phyloP scores from a whole-genome alignment of 2,329 filamentous ascomycete genomes.

The Epichloe baconii region DNA sequence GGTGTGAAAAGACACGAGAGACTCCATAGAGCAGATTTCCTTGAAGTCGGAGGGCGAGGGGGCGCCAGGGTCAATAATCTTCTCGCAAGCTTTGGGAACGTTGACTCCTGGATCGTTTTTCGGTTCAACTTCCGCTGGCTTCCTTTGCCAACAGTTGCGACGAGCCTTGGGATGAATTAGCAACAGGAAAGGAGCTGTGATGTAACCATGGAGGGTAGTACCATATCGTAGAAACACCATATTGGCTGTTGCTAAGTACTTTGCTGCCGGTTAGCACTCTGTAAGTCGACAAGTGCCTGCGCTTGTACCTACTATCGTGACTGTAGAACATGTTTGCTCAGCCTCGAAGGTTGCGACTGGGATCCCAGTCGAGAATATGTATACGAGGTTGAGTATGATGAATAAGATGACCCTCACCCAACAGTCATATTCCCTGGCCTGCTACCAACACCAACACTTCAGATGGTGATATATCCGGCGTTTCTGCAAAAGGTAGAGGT shows the following conservation, averaged over 20 bases:
- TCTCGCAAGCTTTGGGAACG: conserved; percentile 73
- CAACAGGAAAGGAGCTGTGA: neutral
- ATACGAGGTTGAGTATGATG: neutral
- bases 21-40: conserved; percentile 80
- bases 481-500: neutral
- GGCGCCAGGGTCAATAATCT: conserved; percentile 68
- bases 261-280: conserved; percentile 20
- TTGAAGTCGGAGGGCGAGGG: conserved; percentile 81
- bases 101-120: conserved; percentile 82
- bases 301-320: conserved; percentile 57
- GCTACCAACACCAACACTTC: neutral
- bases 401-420: neutral
- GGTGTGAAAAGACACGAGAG: conserved; percentile 72
- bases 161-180: conserved; percentile 47
- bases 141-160: conserved; percentile 75
- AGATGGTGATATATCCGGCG: neutral
- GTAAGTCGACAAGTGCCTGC: neutral
- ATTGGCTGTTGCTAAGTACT: conserved; percentile 74
- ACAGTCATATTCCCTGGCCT: neutral
- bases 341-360: too few species aligned
- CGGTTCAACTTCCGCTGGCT: conserved; percentile 61
- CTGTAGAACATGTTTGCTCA: conserved; percentile 71
- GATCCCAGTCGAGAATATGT: neutral
- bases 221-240: conserved; percentile 94
- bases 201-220: conserved; percentile 27